Evolutionary conservation across 768 basidiomycete species (phyloP).

Genomic region (Asterophora parasitica): DNA sequence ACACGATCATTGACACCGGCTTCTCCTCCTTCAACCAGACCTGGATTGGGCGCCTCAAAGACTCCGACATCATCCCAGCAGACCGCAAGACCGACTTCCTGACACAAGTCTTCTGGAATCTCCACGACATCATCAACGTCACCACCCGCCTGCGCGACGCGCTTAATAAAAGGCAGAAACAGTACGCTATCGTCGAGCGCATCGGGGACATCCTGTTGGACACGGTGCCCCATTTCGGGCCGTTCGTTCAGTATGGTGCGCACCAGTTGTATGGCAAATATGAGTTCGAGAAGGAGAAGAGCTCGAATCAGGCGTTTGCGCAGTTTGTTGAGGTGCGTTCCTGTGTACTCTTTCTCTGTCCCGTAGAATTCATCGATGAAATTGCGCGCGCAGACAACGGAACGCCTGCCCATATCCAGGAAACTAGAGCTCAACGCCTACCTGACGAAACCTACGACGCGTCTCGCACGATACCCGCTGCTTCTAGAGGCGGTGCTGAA

Average conservation of each 20-base stretch:
- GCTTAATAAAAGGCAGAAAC: slow-evolving; percentile 92
- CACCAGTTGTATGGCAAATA: slow-evolving; percentile 98
- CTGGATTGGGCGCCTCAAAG: slow-evolving; percentile 86
- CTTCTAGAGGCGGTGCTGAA: slow-evolving; percentile 89
- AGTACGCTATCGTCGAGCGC: slow-evolving; percentile 86
- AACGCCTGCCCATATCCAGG: slow-evolving; percentile 89
- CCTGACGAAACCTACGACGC: slow-evolving; percentile 95
- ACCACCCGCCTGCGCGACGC: slow-evolving; percentile 91
- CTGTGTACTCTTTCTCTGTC: neutral
- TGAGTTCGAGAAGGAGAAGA: slow-evolving; percentile 99
- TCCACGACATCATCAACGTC: slow-evolving; percentile 88
- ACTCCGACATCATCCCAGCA: slow-evolving; percentile 69
- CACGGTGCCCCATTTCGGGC: slow-evolving; percentile 78
- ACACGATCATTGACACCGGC: slow-evolving; percentile 2
- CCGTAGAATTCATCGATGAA: neutral
- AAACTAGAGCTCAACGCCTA: slow-evolving; percentile 98
- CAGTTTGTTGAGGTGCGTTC: slow-evolving; percentile 87
- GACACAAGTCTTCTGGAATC: slow-evolving; percentile 96
- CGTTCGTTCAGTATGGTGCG: slow-evolving; percentile 93
- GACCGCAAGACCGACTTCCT: slow-evolving; percentile 80
- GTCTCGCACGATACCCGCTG: slow-evolving; percentile 94
- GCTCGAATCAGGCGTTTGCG: slow-evolving; percentile 85
- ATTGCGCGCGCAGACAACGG: slow-evolving; percentile 74
- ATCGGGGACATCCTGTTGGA: slow-evolving; percentile 92
- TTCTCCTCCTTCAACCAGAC: slow-evolving; percentile 37